Conservation (phyloP, 2,329 filamentous ascomycete genomes). For the Grosmannia huntii region DNA sequence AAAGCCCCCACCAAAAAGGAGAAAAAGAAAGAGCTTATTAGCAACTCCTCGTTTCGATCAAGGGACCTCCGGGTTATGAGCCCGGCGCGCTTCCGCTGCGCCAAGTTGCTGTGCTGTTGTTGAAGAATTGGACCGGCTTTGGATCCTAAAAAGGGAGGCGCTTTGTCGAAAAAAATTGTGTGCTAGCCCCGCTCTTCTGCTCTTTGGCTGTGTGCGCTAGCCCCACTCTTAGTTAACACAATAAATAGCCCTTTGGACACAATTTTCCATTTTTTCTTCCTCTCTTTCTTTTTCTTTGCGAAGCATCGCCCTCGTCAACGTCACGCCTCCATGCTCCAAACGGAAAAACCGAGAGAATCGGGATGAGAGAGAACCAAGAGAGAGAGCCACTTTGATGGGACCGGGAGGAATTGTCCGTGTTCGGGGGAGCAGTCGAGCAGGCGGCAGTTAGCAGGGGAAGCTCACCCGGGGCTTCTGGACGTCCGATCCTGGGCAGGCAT, state of each 20-base stretch:
- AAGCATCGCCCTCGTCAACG: constrained; percentile 14
- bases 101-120: constrained; percentile 7
- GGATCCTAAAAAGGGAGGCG: background rate
- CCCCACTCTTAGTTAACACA: background rate
- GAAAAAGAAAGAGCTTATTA: background rate
- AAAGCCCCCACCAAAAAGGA: background rate
- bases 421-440: background rate
- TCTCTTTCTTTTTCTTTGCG: constrained; percentile 1
- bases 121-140: background rate
- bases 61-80: constrained; percentile 10
- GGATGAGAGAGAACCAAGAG: background rate
- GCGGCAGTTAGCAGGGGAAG: background rate
- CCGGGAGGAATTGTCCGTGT: background rate
- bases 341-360: constrained; percentile 8
- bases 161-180: background rate
- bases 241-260: background rate
- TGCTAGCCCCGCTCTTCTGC: background rate
- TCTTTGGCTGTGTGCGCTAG: background rate
- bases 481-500: background rate
- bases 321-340: constrained; percentile 15
- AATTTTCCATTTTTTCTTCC: background rate
- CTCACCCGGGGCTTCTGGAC: background rate
- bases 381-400: background rate
- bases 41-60: constrained; percentile 10
- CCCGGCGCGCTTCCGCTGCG: constrained; percentile 9